Evolutionary conservation across 305 asterid species (phyloP).

Genomic region (Withania somnifera): DNA sequence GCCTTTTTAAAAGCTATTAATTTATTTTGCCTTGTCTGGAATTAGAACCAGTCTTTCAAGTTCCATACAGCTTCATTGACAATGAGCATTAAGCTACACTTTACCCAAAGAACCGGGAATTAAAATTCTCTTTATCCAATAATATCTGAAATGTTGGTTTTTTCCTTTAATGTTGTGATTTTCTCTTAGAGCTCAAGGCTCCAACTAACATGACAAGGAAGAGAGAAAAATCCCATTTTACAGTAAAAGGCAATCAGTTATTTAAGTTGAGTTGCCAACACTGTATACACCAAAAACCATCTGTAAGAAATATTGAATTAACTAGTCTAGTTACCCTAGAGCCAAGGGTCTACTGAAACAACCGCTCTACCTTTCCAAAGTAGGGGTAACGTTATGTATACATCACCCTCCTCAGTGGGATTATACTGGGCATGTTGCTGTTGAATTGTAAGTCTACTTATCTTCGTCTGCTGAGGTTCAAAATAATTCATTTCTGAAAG

Average conservation of each 20-base stretch:
- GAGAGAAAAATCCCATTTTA: not conserved
- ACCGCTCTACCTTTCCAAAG: no score
- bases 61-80: not conserved
- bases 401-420: no score
- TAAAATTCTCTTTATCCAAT: not conserved
- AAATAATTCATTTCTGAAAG: not conserved
- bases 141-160: not conserved
- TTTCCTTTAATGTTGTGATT: not conserved
- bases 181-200: not conserved
- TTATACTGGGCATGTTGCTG: no score
- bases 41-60: not conserved
- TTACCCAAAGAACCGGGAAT: not conserved
- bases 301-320: not conserved
- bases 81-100: not conserved
- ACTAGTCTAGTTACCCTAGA: no score
- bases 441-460: no score
- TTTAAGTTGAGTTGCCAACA: not conserved
- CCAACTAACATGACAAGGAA: not conserved
- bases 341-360: no score
- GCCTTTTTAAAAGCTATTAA: not conserved
- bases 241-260: not conserved
- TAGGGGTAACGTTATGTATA: no score
- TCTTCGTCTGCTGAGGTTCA: not conserved
- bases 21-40: not conserved
- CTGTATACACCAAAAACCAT: not conserved